Base-by-base conservation (phyloP, 139 green algal species). In the Chlorella vulgaris region DNA sequence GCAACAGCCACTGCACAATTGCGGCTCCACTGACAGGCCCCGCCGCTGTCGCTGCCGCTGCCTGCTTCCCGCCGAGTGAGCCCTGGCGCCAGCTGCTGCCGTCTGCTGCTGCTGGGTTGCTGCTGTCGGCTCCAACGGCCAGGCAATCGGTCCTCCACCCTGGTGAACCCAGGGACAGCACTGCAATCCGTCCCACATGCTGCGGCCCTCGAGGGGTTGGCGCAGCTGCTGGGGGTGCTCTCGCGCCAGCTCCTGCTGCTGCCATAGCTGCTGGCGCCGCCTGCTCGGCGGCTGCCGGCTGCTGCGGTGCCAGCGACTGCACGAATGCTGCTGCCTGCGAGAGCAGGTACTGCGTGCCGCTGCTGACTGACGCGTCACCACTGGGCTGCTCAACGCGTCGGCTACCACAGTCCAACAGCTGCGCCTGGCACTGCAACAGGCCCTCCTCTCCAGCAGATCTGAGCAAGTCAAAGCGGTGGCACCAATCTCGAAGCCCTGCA, bases 401-500 rank as follows among this genome's bases (percentile, higher is more conserved):
- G n/a, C 35, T 29, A 38, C 38, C 33, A 29, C 73, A 69, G 28
- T 69, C 58, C 1, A 43, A n/a, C n/a, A 70, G 39, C 66, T 74
- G 66, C 21, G 47, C 61, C 18, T 24, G 51, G 80, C 80, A 74
- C 0, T 50, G 74, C 67, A 53, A 8, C 51, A 92, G 81, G 51
- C 67, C 77, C 50, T 85, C 77, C 40, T 62, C 53, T 6, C 69
- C 74, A 21, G 63, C 55, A 0, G 69, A 39, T 70, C 75, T 85
- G 0, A 84, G 89, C 8, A 96, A 80, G 81, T 96, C 93, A 60
- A 89, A 96, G 4, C 74, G 76, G 75, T 93, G 91, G 84, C 93
- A 95, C 92, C 92, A 96, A 50, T 93, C 82, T 1, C 82, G 66
- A 7, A 90, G 80, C 8, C 87, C 89, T 18, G 85, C 84, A 21